Base-by-base conservation (phyloP, 2,329 filamentous ascomycete species). In the Monosporascus sp. region DNA sequence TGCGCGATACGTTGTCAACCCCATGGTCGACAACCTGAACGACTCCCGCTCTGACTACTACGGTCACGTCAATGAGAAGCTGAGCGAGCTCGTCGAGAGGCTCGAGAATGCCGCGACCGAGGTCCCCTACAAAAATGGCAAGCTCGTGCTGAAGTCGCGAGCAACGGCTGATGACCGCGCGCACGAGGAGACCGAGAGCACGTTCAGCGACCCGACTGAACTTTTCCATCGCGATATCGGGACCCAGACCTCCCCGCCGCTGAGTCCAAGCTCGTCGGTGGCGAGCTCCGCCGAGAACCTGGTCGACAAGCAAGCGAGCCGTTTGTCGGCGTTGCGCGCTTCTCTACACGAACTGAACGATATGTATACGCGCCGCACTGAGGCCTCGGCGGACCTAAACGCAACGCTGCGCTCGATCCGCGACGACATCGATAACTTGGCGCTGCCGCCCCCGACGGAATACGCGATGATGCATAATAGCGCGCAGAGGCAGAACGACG, bases 221-320 rank as follows among this genome's bases (percentile, higher is more conserved):
- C 80, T 92, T 57, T 94, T 90, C 71, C 88, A 92, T 68, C 83
- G 88, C 46, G 89, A 94, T 65, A 80, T 90, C 55, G 88, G 88
- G 58, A 88, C 89, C 1, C 89, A 94, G 69, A 94, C 89, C 0
- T 85, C 83, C 0, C 77, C 76, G 1, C 73, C 73, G 0, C 68
- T 35, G 9, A 35, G 5, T 14, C 31, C 31, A 35, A 14, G 31
- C 11, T 35, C 9, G 11, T 35, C 31, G 31, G 31, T 5, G 31
- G 31, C 11, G 31, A 35, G 31, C 11, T 35, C 31, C 31, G 31
- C 31, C 31, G 31, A 14, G 31, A 69, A 48, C 43, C 65, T 51
- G 44, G 63, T 68, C 15, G 70, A 71, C 58, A 61, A 60, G 37
- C 78, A 82, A 49, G 68, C 71, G 8, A 66, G 69, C 15, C 71